phyloP scores from a whole-genome alignment of 306 rosid genomes.

The Clitoria ternatea region DNA sequence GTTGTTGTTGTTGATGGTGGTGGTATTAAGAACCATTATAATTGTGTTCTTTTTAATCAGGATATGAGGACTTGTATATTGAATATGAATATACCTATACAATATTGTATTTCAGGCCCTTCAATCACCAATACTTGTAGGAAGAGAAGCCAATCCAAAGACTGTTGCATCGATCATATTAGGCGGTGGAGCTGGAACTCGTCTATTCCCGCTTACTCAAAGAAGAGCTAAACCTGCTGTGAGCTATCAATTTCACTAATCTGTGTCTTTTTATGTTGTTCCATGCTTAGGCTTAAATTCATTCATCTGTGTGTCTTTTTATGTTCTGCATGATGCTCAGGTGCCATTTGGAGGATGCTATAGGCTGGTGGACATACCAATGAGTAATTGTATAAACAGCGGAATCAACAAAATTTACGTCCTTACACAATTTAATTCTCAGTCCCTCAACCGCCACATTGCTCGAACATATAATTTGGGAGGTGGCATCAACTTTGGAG shows the following conservation, averaged over 20 bases:
- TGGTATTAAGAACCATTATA: too few relatives aligned
- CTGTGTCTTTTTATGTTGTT: background rate
- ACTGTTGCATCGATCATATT: conserved; percentile 49
- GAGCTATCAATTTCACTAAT: conserved; percentile 6
- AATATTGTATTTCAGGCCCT: conserved; percentile 34
- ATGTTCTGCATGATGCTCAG: conserved; percentile 34
- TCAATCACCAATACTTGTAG: conserved; percentile 34
- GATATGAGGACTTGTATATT: background rate
- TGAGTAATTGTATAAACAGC: conserved; percentile 55
- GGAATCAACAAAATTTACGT: conserved; percentile 49
- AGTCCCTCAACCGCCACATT: conserved; percentile 50
- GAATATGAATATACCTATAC: conserved; percentile 7
- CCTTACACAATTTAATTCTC: conserved; percentile 53
- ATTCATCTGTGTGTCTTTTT: conserved; percentile 3
- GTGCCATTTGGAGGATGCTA: conserved; percentile 57
- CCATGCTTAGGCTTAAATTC: conserved; percentile 5
- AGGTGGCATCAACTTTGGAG: conserved; percentile 33
- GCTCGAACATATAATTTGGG: conserved; percentile 43
- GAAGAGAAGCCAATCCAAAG: conserved; percentile 35
- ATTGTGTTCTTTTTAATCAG: background rate
- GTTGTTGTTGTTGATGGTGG: too few relatives aligned
- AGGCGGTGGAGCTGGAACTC: conserved; percentile 60
- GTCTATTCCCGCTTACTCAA: conserved; percentile 51
- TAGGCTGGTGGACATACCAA: conserved; percentile 52
- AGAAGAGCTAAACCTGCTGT: conserved; percentile 59